Base-by-base conservation (phyloP, 441 rosid genomes). In the Adansonia madagascariensis region DNA sequence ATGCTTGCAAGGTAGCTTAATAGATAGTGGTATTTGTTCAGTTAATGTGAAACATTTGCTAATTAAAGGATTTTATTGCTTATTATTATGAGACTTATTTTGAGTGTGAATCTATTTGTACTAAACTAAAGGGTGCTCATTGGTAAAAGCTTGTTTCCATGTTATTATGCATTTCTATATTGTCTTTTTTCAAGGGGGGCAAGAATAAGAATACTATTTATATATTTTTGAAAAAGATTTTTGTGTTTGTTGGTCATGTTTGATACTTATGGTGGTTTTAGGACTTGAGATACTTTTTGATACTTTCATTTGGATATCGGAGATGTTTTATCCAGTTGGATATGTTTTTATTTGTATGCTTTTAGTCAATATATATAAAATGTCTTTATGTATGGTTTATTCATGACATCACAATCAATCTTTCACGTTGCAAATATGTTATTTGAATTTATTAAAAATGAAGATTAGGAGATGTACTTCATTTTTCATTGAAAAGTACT, bases 1-100 rank as follows among this genome's bases (percentile, higher is more conserved):
- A 94, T 83, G 60, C 85, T 60, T 85, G 93, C 92, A 90, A 88
- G 97, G 99, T 97, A 81, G 69, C 65, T 56, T 62, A 7, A 7
- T 7, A 7, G 41, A 35, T 35, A 43, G 64, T 4, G 10, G 10
- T 46, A 31, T 12, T 39, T 2, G 27, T 68, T 17, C 62, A 47
- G 31, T 35, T 57, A 8, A 56, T 66, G 7, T 66, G 69, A 18
- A 50, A 63, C 14, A 27, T 47, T 62, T 75, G 11, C 18, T 49
- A 49, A 3, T 17, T 31, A 41, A 35, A 49, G 6, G 62, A 20
- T 35, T 75, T 61, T 17, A 44, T 52, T 27, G 10, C 74, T 70
- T 50, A 18, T 12, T 15, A 60, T 74, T 53, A 8, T 61, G 55
- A 50, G 67, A n/a, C 53, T 14, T 74, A 4, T 8, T 52, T 71